phyloP scores from a whole-genome alignment of 441 rosid genomes.

The Isatis lusitanica region DNA sequence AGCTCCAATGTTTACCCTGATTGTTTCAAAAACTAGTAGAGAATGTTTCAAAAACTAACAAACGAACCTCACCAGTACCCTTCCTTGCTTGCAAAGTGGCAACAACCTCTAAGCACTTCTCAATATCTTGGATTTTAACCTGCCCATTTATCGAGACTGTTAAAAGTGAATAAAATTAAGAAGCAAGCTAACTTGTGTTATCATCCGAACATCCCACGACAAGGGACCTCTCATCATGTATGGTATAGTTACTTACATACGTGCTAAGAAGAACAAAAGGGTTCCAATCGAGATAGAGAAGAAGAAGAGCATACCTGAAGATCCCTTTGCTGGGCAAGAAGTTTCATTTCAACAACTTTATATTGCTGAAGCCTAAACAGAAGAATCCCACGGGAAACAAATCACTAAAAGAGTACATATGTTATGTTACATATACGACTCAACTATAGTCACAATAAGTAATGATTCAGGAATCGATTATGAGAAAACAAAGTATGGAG shows the following conservation, averaged over 20 bases:
- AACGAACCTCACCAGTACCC: slow-evolving; percentile 87
- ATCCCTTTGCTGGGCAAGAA: slow-evolving; percentile 91
- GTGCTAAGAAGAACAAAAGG: background rate
- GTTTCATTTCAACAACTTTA: slow-evolving; percentile 90
- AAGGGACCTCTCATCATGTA: background rate
- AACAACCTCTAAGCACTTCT: slow-evolving; percentile 84
- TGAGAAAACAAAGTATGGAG: too few species aligned
- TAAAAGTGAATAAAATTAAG: background rate
- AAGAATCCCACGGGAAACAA: background rate
- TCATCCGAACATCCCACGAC: background rate
- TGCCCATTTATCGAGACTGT: slow-evolving; percentile 27
- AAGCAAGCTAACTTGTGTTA: background rate
- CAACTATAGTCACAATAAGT: background rate
- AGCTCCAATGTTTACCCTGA: slow-evolving; percentile 45
- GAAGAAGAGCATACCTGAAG: slow-evolving; percentile 54
- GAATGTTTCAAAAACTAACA: background rate
- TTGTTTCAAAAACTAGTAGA: background rate
- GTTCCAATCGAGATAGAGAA: background rate
- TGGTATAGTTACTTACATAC: background rate
- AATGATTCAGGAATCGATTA: background rate
- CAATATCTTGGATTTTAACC: slow-evolving; percentile 94
- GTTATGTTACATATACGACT: background rate
- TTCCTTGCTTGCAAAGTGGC: slow-evolving; percentile 82
- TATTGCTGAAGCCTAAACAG: slow-evolving; percentile 77
- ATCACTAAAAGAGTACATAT: background rate